Conservation (phyloP, 306 rosid species). For the Acacia acuminata region DNA sequence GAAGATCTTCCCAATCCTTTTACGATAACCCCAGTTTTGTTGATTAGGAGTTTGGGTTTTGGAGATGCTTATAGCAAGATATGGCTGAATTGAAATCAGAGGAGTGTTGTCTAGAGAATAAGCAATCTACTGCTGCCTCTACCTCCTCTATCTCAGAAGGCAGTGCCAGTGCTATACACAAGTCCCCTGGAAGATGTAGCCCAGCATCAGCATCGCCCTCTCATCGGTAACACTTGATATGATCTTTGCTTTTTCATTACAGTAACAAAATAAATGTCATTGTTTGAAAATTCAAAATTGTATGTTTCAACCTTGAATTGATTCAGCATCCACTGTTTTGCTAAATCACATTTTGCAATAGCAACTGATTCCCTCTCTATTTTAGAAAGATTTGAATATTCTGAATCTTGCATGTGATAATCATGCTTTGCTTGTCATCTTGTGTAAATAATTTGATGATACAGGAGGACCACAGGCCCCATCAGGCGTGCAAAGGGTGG, state of each 20-base stretch:
- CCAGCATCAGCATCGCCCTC: slow-evolving; percentile 68
- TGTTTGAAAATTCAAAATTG: slow-evolving; percentile 6
- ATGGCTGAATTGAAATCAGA: slow-evolving; percentile 71
- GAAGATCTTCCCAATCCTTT: slow-evolving; percentile 29
- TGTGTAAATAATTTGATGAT: slow-evolving; percentile 26
- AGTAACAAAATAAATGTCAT: slow-evolving; percentile 5
- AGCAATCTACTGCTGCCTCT: slow-evolving; percentile 78
- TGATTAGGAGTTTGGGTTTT: slow-evolving; percentile 57
- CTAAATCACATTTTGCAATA: slow-evolving; percentile 19
- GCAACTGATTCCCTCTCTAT: background rate
- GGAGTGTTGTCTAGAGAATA: slow-evolving; percentile 89
- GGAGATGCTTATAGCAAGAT: slow-evolving; percentile 51
- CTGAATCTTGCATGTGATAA: slow-evolving; percentile 17
- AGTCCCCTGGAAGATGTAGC: slow-evolving; percentile 73
- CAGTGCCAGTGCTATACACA: slow-evolving; percentile 64
- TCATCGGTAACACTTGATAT: slow-evolving; percentile 56
- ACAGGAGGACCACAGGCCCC: slow-evolving; percentile 93
- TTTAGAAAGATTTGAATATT: background rate
- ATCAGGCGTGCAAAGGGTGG: slow-evolving; percentile 99
- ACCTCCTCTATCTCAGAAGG: slow-evolving; percentile 86
- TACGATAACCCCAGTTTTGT: slow-evolving; percentile 17
- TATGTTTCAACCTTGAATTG: background rate
- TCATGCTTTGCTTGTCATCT: slow-evolving; percentile 16
- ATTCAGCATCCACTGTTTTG: background rate
- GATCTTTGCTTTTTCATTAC: slow-evolving; percentile 24